Base-by-base conservation (phyloP, 2,329 filamentous ascomycete genomes). In the Penicillium sp. region DNA sequence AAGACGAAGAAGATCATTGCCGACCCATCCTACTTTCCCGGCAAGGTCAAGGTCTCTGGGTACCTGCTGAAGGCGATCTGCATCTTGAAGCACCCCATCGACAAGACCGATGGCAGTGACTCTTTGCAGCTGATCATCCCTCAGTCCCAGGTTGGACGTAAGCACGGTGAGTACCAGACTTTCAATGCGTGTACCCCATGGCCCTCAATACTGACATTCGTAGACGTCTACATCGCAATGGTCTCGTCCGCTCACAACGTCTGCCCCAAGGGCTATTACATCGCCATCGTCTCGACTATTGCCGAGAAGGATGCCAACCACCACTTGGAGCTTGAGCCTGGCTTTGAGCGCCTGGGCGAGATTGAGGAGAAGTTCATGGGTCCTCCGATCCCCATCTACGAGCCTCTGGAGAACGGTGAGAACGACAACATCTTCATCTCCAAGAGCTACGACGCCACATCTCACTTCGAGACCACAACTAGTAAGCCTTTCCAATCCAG, bases 281-380 rank as follows among this genome's bases (percentile, higher is more conserved):
- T 98, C 57, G 93, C 93, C 58, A 98, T 97, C 47, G 91, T 98
- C 52, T 95, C 89, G 33, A 98, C 93, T 45, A 96, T 98, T 62
- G 88, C 93, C 50, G 94, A 98, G 76, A 84, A 83, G 30, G 74
- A 83, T 47, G 83, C 87, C 51, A 97, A 98, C 78, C 90, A 95
- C 72, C 93, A 98, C 70, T 76, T 96, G 42, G 93, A 98, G 75
- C 83, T 98, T 29, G 82, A 93, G 70, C 83, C 90, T 19, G 93
- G 91, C 61, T 83, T 97, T 53, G 89, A 96, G 62, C 84, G 91
- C 53, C 83, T 98, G 19, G 93, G 93, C 56, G 80, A 81, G 66
- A 93, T 96, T 50, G 90, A 97, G 73, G 93, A 97, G 79, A 90
- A 89, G 68, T 98, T 97, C 73, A 89, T 95, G 85, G 87, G 88